Conservation (phyloP, 2,329 filamentous ascomycete species). For the Cladophialophora bantiana region DNA sequence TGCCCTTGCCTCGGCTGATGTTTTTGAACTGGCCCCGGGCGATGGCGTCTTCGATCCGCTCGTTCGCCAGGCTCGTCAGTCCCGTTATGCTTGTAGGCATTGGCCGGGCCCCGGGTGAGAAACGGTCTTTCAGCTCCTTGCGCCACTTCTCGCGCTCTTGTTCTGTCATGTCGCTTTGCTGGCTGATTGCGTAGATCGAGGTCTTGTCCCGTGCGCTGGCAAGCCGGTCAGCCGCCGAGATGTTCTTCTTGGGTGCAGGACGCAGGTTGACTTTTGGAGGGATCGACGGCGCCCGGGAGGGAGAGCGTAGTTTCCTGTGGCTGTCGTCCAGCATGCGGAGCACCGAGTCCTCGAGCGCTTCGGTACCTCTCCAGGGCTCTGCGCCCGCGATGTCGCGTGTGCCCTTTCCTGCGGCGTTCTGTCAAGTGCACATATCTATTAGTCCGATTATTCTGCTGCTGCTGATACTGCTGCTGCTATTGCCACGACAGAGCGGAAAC, state of each 20-base stretch:
- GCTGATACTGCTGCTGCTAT: not conserved
- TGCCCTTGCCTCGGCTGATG: slow-evolving; percentile 77
- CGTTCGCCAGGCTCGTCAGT: slow-evolving; percentile 82
- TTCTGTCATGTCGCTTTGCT: slow-evolving; percentile 67
- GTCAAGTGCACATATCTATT: slow-evolving; percentile 13
- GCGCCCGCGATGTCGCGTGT: slow-evolving; percentile 72
- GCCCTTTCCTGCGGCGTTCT: slow-evolving; percentile 69
- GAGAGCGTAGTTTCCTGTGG: slow-evolving; percentile 62
- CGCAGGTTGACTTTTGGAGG: slow-evolving; percentile 53
- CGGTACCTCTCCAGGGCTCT: slow-evolving; percentile 78
- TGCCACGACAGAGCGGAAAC: not conserved
- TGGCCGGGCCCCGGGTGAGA: slow-evolving; percentile 72
- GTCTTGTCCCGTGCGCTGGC: slow-evolving; percentile 66
- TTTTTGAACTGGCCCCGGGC: slow-evolving; percentile 87
- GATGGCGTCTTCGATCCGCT: slow-evolving; percentile 93
- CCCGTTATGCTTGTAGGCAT: slow-evolving; percentile 81
- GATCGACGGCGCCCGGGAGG: slow-evolving; percentile 48
- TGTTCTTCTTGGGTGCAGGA: slow-evolving; percentile 52
- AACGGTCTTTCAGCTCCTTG: slow-evolving; percentile 79
- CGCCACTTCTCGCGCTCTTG: slow-evolving; percentile 75
- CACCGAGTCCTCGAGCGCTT: slow-evolving; percentile 75
- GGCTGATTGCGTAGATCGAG: slow-evolving; percentile 61
- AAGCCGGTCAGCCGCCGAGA: slow-evolving; percentile 58
- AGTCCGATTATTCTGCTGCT: not conserved
- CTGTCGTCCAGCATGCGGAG: slow-evolving; percentile 78